Evolutionary conservation across 1,139 yeast species (phyloP).

Genomic region (Tardiomyces digboiensis): DNA sequence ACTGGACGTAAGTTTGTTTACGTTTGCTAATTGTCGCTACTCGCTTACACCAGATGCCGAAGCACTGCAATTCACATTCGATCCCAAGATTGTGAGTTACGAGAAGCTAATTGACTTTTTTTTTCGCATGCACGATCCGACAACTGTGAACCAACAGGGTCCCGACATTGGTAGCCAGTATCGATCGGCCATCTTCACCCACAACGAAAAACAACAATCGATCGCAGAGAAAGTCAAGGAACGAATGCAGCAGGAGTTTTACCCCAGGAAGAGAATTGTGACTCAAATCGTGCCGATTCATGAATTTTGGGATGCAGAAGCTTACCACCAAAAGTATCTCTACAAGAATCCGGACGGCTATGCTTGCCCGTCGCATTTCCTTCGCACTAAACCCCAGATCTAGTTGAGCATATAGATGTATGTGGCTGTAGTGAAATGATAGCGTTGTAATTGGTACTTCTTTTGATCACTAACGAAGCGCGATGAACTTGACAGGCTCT

Average conservation of each 20-base stretch:
- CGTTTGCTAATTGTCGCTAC: neutral
- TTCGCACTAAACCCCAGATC: slow-evolving; percentile 31
- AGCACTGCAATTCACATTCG: slow-evolving; percentile 71
- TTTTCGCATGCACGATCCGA: slow-evolving; percentile 84
- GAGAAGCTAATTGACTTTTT: slow-evolving; percentile 70
- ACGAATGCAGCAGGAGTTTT: slow-evolving; percentile 47
- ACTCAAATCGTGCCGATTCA: slow-evolving; percentile 63
- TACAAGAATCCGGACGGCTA: slow-evolving; percentile 75
- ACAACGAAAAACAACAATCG: slow-evolving; percentile 39
- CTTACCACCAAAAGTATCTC: slow-evolving; percentile 80
- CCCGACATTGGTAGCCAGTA: slow-evolving; percentile 81
- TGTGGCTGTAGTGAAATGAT: no score
- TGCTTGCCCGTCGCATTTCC: slow-evolving; percentile 80
- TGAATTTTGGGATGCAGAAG: slow-evolving; percentile 86
- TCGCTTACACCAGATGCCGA: slow-evolving; percentile 35
- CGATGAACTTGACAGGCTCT: no score
- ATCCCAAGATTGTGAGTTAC: slow-evolving; percentile 52
- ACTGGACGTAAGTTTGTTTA: slow-evolving; percentile 33
- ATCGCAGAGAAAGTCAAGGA: slow-evolving; percentile 33
- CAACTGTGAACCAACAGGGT: slow-evolving; percentile 55
- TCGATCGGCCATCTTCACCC: slow-evolving; percentile 66
- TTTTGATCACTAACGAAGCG: no score
- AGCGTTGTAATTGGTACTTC: no score
- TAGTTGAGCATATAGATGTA: no score
- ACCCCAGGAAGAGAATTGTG: slow-evolving; percentile 40